Evolutionary conservation across 331 rosid genomes (phyloP).

Genomic region (Rhamnella rubrinervis): DNA sequence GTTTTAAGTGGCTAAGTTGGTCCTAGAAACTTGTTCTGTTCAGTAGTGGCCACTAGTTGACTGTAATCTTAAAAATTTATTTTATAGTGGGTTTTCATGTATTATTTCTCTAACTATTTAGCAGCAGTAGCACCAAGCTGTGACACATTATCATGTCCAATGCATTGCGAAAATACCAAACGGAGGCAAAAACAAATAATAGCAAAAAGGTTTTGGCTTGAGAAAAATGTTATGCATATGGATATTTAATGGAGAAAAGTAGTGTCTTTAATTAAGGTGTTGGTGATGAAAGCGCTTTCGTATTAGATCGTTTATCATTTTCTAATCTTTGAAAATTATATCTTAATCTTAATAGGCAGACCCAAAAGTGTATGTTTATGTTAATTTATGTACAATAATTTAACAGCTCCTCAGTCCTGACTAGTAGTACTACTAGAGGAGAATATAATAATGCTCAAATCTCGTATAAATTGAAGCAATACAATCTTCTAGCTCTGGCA

Average conservation of each 20-base stretch:
- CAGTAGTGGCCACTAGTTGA: constrained; percentile 52
- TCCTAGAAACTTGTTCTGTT: neutral
- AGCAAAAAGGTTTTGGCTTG: too few species aligned
- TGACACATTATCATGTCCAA: constrained; percentile 13
- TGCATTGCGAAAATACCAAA: neutral
- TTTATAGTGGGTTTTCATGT: neutral
- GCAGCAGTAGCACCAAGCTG: constrained; percentile 1
- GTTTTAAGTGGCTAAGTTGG: constrained; percentile 30
- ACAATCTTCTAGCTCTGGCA: too few species aligned
- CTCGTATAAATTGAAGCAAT: too few species aligned
- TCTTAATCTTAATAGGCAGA: neutral
- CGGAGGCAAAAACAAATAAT: neutral
- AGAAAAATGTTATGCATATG: neutral
- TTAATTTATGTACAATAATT: too few species aligned
- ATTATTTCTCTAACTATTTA: neutral
- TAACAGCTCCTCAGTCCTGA: too few species aligned
- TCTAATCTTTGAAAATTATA: neutral
- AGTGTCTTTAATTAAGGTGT: neutral
- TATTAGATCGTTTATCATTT: neutral
- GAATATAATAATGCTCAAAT: too few species aligned
- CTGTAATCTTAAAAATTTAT: neutral
- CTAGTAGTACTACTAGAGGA: too few species aligned
- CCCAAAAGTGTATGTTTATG: too few species aligned
- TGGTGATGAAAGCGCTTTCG: neutral
- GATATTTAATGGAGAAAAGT: too few species aligned